Evolutionary conservation across 2,329 filamentous ascomycete genomes (phyloP), one percentile per base, ranked within the genome.

Genomic region (Ophiosphaerella herpotricha): DNA sequence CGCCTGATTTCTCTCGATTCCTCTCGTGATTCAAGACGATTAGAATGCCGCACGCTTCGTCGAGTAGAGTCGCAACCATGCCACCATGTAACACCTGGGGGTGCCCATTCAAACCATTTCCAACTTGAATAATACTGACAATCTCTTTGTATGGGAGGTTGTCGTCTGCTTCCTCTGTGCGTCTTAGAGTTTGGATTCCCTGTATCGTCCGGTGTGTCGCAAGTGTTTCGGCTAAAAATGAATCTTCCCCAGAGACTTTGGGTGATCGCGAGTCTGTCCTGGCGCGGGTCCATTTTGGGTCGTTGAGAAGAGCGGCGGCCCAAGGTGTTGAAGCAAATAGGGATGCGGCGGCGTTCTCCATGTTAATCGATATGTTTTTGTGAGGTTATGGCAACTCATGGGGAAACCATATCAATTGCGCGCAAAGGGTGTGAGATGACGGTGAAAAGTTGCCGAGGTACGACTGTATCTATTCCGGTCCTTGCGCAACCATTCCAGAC

Each of bases 21-120:
- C 37, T 54, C 39, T 71, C 72, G 13, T 60, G 48, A 53, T 82
- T 81, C 24, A 77, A 58, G 2, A 72, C 72, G 8, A 82, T 70
- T 14, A 84, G 54, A 5, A 79, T 71, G 1, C 83, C 82, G 64
- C 82, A 79, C 5, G 74, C 69, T 62, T 87, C 84, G 60, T 87
- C 84, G 18, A 87, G 64, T n/a, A 87, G 63, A 0, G 80, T 77
- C 7, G 78, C 77, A 6, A 82, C 76, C 26, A 86, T 77, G 1
- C 84, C 85, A 16, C 85, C 84, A 63, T 87, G 85, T 8, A 76
- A 71, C 6, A 82, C 74, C 3, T 74, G 67, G 2, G 79, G 70
- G 57, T 80, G 80, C 2, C 84, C 84, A 54, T 83, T 82, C 47
- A 86, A 57, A 14, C 77, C 79, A 9, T 73, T 60, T 1, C 81